phyloP scores from a whole-genome alignment of 257 asterid genomes.

The Penstemon davidsonii region DNA sequence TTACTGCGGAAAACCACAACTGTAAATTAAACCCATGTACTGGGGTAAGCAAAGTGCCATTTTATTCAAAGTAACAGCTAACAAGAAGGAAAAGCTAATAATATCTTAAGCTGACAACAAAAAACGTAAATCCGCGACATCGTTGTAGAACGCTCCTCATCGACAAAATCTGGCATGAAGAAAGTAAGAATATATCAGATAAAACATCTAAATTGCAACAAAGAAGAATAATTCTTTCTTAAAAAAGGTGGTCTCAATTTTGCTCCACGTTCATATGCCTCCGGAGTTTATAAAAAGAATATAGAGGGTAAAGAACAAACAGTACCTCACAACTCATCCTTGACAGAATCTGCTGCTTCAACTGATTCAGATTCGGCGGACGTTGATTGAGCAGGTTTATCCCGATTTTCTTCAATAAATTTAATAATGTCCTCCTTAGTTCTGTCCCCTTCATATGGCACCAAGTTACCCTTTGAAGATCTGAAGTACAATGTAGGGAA shows the following conservation, averaged over 20 bases:
- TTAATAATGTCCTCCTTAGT: slow-evolving; percentile 68
- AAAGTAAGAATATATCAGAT: too few species aligned
- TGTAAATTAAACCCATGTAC: too few species aligned
- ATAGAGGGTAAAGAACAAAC: neutral
- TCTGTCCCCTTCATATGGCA: slow-evolving; percentile 55
- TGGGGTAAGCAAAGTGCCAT: too few species aligned
- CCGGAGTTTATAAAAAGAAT: neutral
- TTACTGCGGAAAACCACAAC: too few species aligned
- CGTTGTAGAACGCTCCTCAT: too few species aligned
- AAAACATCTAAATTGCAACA: too few species aligned
- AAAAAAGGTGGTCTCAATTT: neutral
- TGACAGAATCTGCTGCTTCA: slow-evolving; percentile 30
- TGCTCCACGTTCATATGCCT: neutral
- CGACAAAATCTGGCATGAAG: too few species aligned
- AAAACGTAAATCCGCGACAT: too few species aligned
- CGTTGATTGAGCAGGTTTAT: slow-evolving; percentile 37
- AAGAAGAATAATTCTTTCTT: too few species aligned
- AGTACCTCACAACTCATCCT: slow-evolving; percentile 68
- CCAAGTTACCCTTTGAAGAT: slow-evolving; percentile 58
- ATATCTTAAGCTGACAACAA: too few species aligned
- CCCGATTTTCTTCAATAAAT: slow-evolving; percentile 53
- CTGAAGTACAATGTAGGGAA: slow-evolving; percentile 78
- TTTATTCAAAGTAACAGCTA: too few species aligned
- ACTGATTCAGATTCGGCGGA: slow-evolving; percentile 29
- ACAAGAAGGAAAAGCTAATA: too few species aligned